Base-by-base conservation (phyloP, 345 rosid species). In the Xanthoceras sorbifolium region DNA sequence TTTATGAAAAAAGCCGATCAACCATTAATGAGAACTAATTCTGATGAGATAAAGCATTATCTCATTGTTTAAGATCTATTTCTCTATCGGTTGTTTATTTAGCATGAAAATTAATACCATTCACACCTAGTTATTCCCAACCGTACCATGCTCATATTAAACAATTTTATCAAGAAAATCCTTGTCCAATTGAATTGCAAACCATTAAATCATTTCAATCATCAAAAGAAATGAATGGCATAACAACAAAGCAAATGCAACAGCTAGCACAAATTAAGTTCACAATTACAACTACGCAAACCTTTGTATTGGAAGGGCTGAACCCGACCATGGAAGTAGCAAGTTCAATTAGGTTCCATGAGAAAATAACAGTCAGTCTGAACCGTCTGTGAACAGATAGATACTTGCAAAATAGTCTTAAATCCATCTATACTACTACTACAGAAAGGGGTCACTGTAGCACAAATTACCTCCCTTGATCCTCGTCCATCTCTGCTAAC, bases 361-460 rank as follows among this genome's bases (percentile, higher is more conserved):
- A 64, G 71, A 42, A 55, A 72, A 59, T 54, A 54, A 74, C 28
- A 26, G 20, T 1, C 15, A 29, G 54, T 68, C 6, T 18, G 42
- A 6, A 42, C 50, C 44, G 22, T 31, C 32, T 10, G 28, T 68
- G 57, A 44, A 69, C 9, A 42, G 5, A 76, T 26, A 60, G 48
- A 59, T 68, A 68, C 69, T 60, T 11, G 50, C 32, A 34, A 7
- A n/a, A 34, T 72, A 65, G 65, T 72, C 75, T 55, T 36, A 57
- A 34, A 72, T 57, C 48, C 65, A n/a, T n/a, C 75, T 31, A 44
- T 28, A 28, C 60, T 26, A 32, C 69, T 60, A 68, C 25, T 38
- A 76, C 63, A 20, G 3, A 9, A 4, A 40, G 15, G 29, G 26
- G 20, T 59, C 68, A 76, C 68, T 40, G 46, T 6, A 44, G 23